phyloP scores from a whole-genome alignment of 2,329 filamentous ascomycete species.

The Calycina herbarum region DNA sequence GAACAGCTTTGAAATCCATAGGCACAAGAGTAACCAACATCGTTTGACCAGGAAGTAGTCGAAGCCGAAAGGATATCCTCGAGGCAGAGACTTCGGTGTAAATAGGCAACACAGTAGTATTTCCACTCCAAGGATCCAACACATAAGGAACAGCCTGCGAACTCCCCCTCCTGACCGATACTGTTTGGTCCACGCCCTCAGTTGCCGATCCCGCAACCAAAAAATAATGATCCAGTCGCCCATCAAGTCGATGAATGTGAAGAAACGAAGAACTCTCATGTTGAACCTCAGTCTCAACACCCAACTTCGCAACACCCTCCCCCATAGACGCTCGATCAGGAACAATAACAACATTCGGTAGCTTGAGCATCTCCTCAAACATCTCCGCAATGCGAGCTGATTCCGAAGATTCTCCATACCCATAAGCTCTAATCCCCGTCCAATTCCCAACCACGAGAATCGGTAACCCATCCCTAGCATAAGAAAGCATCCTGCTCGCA shows the following conservation, averaged over 20 bases:
- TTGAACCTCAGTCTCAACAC: constrained; percentile 2
- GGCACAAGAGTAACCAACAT: constrained; percentile 8
- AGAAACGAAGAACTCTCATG: constrained; percentile 6
- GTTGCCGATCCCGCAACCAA: constrained; percentile 6
- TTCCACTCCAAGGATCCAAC: constrained; percentile 10
- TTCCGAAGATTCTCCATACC: constrained; percentile 5
- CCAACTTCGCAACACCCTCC: constrained; percentile 3
- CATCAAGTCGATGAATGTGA: constrained; percentile 9
- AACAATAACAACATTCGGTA: constrained; percentile 10
- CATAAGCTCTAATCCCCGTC: not conserved
- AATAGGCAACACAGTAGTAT: not conserved
- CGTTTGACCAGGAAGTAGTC: constrained; percentile 5
- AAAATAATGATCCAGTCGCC: constrained; percentile 6
- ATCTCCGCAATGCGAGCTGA: not conserved
- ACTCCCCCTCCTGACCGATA: not conserved
- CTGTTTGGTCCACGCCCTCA: constrained; percentile 6
- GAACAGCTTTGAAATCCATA: constrained; percentile 4
- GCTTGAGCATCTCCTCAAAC: constrained; percentile 5
- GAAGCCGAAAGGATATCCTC: not conserved
- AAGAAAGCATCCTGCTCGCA: not conserved
- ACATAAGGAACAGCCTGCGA: constrained; percentile 9
- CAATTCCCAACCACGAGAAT: constrained; percentile 7
- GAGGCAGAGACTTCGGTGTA: not conserved
- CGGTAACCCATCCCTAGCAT: not conserved
- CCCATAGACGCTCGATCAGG: constrained; percentile 7